Evolutionary conservation across 2,329 filamentous ascomycete genomes (phyloP).

Genomic region (Aspergillus thermomutatus): DNA sequence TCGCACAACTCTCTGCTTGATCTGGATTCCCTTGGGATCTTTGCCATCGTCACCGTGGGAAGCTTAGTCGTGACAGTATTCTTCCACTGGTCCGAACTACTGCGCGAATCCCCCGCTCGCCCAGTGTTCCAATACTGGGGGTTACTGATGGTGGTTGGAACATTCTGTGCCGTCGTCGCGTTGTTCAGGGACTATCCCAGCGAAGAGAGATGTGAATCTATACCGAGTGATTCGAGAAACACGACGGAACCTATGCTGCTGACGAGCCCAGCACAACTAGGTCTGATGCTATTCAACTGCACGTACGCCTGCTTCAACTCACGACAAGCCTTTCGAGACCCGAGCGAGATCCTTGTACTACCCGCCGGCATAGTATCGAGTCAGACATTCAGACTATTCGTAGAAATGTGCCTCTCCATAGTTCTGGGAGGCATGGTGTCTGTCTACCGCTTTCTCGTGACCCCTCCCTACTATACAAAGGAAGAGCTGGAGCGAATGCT

Average conservation of each 20-base stretch:
- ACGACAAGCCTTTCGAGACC: not conserved
- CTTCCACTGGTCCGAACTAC: not conserved
- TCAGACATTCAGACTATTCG: not conserved
- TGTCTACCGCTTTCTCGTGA: not conserved
- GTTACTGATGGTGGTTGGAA: not conserved
- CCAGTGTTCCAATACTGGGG: not conserved
- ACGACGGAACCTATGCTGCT: not conserved
- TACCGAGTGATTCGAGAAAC: not conserved
- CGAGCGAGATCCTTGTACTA: not conserved
- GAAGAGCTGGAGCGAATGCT: not conserved
- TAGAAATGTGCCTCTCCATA: not conserved
- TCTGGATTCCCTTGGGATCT: not conserved
- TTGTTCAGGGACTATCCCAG: not conserved
- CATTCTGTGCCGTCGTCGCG: not conserved
- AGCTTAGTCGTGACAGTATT: not conserved
- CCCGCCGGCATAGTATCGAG: not conserved
- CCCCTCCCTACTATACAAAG: not conserved
- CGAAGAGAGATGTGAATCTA: not conserved
- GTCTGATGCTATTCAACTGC: not conserved
- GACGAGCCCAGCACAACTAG: not conserved
- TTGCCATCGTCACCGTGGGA: not conserved
- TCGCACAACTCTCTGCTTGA: not conserved
- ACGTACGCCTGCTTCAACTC: not conserved
- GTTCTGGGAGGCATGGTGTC: not conserved
- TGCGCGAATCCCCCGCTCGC: not conserved